Evolutionary conservation across 192 early-diverging fungal species (phyloP).

Genomic region (Nowakowskiella sp.): DNA sequence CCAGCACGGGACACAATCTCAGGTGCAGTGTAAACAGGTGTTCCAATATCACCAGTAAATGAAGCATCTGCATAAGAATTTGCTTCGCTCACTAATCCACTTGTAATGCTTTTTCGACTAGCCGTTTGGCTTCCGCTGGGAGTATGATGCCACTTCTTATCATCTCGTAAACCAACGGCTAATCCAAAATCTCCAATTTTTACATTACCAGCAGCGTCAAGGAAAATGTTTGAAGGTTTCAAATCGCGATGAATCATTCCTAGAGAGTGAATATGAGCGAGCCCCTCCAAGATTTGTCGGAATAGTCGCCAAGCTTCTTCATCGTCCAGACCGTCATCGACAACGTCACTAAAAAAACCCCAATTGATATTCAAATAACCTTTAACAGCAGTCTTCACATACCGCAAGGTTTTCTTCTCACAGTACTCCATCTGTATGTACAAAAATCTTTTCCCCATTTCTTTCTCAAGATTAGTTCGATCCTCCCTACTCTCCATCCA

Average conservation of each 20-base stretch:
- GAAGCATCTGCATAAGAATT: conserved; percentile 28
- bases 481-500: background rate
- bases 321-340: conserved; percentile 68
- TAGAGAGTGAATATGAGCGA: conserved; percentile 80
- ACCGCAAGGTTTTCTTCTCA: conserved; percentile 82
- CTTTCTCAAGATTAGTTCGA: no score
- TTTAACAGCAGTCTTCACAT: no score
- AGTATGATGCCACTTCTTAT: conserved; percentile 9
- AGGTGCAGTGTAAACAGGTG: conserved; percentile 83
- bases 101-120: conserved; percentile 20
- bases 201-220: conserved; percentile 35
- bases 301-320: conserved; percentile 76
- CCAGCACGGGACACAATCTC: conserved; percentile 28
- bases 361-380: background rate
- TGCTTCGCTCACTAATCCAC: conserved; percentile 6
- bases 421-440: conserved; percentile 99
- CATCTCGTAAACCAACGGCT: conserved; percentile 37
- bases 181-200: conserved; percentile 74
- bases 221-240: conserved; percentile 61
- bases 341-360: conserved; percentile 9
- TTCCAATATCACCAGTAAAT: conserved; percentile 79
- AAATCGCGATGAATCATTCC: conserved; percentile 82
- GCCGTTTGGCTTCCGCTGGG: no score
- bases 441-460: conserved; percentile 52
- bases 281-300: conserved; percentile 81